Evolutionary conservation across 2,329 filamentous ascomycete species (phyloP), one percentile per base, ranked within the genome.

Genomic region (Aspergillus latus): DNA sequence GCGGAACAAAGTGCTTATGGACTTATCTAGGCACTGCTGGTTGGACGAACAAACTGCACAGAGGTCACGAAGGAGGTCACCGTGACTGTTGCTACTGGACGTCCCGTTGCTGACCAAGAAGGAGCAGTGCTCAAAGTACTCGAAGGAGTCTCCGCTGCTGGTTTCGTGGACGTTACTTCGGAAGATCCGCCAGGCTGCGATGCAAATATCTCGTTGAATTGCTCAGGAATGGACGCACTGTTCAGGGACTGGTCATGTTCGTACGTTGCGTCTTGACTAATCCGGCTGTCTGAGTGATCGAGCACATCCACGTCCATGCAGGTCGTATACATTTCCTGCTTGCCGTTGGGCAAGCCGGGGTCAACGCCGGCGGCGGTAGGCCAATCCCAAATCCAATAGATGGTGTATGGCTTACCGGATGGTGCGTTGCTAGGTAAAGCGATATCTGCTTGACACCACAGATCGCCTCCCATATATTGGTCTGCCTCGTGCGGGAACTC

Each of bases 321-420:
- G 11, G 76, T 78, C 1, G 78, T 80, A 57, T 80, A 80, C 37
- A 78, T 68, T 62, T 80, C 77, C 45, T 69, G 61, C 62, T 78
- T 78, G 40, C 76, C 76, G 5, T 74, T 61, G n/a, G 73, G 72
- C 21, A 74, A 62, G 7, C 59, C 65, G 13, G 71, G 64, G 58
- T 75, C 68, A 15, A 59, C 68, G 37, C 66, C 64, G 9, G 74
- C 66, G n/a, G 62, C 78, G 11, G 84, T 87, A 2, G 88, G 87
- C 90, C 92, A 99, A 73, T 96, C 88, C 94, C 94, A 97, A 45
- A 97, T 88, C 93, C 93, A 97, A 79, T 96, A 96, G 50, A 96
- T 76, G 2, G 91, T 93, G 71, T 92, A 90, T 29, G 82, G 81
- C 30, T 86, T 82, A 44, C 85, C 85, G 8, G 79, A 72, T n/a